phyloP scores from a whole-genome alignment of 2,329 filamentous ascomycete genomes.

The Paracamarosporium sp. region DNA sequence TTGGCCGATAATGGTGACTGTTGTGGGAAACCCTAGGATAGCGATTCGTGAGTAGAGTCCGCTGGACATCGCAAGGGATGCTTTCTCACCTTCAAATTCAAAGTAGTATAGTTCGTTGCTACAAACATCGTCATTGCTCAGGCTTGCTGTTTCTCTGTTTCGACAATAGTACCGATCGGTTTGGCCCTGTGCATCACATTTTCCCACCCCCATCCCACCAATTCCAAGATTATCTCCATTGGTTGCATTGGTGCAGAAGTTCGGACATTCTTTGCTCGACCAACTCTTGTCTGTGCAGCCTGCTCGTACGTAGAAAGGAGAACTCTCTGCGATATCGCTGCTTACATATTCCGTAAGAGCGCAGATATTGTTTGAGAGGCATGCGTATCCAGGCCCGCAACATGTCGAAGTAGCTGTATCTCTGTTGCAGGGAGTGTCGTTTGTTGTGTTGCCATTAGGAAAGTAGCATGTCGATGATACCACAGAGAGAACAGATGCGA shows the following conservation, averaged over 20 bases:
- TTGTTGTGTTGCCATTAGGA: constrained; percentile 5
- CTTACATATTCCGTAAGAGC: constrained; percentile 20
- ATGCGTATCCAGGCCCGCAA: constrained; percentile 48
- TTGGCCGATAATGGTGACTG: constrained; percentile 1
- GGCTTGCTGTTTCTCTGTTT: not conserved
- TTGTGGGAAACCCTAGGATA: not conserved
- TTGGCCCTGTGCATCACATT: constrained; percentile 6
- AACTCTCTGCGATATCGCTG: constrained; percentile 17
- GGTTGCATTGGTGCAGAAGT: constrained; percentile 39
- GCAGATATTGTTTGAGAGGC: constrained; percentile 46
- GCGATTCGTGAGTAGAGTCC: not conserved
- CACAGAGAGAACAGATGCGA: not conserved
- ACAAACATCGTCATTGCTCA: not conserved
- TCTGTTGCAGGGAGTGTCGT: constrained; percentile 41
- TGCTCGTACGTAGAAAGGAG: constrained; percentile 35
- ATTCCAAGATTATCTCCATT: constrained; percentile 10
- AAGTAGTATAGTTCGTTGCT: not conserved
- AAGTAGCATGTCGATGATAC: constrained; percentile 2
- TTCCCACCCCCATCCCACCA: constrained; percentile 8
- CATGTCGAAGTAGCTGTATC: constrained; percentile 36
- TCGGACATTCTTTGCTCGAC: constrained; percentile 38
- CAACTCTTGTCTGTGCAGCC: constrained; percentile 45
- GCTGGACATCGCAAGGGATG: not conserved
- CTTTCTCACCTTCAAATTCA: constrained; percentile 1
- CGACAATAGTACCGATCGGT: constrained; percentile 5